Evolutionary conservation across 768 basidiomycete genomes (phyloP).

Genomic region (Termitomyces sp.): DNA sequence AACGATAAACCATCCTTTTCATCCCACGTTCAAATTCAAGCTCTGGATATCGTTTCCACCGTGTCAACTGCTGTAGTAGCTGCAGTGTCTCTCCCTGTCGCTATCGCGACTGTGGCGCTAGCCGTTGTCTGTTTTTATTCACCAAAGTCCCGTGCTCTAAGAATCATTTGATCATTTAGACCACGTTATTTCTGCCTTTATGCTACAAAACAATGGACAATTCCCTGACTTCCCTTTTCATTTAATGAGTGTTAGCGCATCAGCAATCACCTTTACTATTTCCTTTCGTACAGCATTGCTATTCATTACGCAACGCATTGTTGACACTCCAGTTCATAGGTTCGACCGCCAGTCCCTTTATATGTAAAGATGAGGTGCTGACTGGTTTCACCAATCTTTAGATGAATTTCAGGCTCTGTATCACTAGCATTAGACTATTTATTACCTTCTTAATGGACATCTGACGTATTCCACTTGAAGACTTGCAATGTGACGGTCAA

Average conservation of each 20-base stretch:
- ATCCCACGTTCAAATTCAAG: slow-evolving; percentile 1
- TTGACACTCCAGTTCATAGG: neutral
- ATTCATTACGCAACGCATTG: neutral
- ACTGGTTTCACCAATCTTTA: neutral
- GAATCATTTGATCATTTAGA: neutral
- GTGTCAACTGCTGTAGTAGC: slow-evolving; percentile 20
- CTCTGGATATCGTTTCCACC: slow-evolving; percentile 14
- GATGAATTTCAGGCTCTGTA: neutral
- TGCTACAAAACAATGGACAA: neutral
- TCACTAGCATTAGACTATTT: neutral
- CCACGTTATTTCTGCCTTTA: neutral
- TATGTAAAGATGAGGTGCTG: neutral
- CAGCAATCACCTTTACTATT: neutral
- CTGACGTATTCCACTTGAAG: neutral
- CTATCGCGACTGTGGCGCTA: slow-evolving; percentile 29
- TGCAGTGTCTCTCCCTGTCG: slow-evolving; percentile 27
- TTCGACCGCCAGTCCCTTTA: too few relatives aligned
- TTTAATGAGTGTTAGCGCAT: neutral
- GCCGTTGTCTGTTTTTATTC: slow-evolving; percentile 26
- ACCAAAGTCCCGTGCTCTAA: slow-evolving; percentile 1
- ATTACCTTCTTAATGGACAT: neutral
- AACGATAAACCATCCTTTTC: neutral
- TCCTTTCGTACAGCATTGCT: neutral
- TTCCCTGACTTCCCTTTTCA: neutral
- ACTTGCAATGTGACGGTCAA: neutral